A percentile compares a stretch with the other conserved stretches of the same genome.
Evolutionary conservation across 495 filamentous ascomycete genomes (phyloP).

Genomic region (Aspergillus ellipticus): DNA sequence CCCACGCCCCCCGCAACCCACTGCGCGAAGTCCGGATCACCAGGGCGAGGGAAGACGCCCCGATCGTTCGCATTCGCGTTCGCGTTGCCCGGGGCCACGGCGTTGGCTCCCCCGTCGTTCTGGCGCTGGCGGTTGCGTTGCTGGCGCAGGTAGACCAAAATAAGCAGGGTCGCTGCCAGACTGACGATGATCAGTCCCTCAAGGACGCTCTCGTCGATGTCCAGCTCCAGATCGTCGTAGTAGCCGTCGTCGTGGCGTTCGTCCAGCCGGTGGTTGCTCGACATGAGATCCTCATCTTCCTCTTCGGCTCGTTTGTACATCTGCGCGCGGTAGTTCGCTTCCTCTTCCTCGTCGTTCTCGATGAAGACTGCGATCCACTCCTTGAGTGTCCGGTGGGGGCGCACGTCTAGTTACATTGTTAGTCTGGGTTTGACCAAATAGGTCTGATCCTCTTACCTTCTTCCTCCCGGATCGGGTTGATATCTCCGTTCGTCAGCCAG

Average conservation of each 20-base stretch:
- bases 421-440: background rate
- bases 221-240: conserved; percentile 57
- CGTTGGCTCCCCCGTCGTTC: conserved; percentile 36
- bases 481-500: conserved; percentile 76
- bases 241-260: conserved; percentile 59
- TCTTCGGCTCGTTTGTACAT: conserved; percentile 55
- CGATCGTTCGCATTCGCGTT: conserved; percentile 47
- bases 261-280: conserved; percentile 45
- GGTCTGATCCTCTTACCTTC: conserved; percentile 56
- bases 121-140: conserved; percentile 62
- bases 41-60: conserved; percentile 68
- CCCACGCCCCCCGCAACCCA: conserved; percentile 77
- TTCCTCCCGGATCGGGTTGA: conserved; percentile 88
- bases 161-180: conserved; percentile 67
- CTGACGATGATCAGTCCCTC: conserved; percentile 83
- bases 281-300: conserved; percentile 52
- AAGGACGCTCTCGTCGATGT: conserved; percentile 69
- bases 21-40: conserved; percentile 65
- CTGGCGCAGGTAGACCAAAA: conserved; percentile 79
- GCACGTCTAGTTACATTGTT: conserved; percentile 45
- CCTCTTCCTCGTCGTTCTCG: conserved; percentile 59
- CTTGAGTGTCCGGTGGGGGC: conserved; percentile 67
- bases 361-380: conserved; percentile 86
- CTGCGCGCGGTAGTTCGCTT: conserved; percentile 43
- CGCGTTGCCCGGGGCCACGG: conserved; percentile 18